These are phyloP conservation scores for Coleophoma eucalyptorum DNA, from an alignment of 2,329 filamentous ascomycete genomes.

Conservation along the genomic window DNA sequence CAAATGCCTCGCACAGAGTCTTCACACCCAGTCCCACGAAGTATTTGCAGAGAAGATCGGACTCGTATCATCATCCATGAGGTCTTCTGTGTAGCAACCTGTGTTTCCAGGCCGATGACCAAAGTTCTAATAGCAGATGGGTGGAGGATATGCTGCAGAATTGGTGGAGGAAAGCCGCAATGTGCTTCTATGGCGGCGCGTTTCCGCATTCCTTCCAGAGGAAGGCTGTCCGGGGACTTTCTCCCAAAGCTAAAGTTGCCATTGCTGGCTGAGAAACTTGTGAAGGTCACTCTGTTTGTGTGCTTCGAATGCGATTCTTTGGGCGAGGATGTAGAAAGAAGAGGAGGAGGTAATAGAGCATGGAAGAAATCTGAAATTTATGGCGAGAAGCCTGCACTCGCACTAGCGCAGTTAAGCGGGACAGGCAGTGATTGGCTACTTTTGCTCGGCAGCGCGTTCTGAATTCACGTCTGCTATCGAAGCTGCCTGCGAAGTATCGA, in stretches of 20 bases:
- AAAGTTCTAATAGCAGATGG: constrained; percentile 29
- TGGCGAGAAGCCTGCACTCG: background rate
- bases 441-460: background rate
- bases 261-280: constrained; percentile 32
- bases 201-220: constrained; percentile 71
- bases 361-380: background rate
- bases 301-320: constrained; percentile 99
- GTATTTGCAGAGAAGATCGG: constrained; percentile 47
- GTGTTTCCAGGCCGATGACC: constrained; percentile 25
- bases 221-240: constrained; percentile 98
- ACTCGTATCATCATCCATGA: constrained; percentile 88
- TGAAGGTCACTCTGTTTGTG: constrained; percentile 69
- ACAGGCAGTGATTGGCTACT: background rate
- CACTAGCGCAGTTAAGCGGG: background rate
- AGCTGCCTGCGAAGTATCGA: no score
- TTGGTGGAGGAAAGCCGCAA: constrained; percentile 73
- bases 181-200: constrained; percentile 99
- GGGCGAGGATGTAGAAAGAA: constrained; percentile 78
- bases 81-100: constrained; percentile 35
- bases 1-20: constrained; percentile 32
- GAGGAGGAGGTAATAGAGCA: constrained; percentile 26
- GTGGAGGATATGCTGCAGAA: constrained; percentile 42
- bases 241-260: constrained; percentile 80
- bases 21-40: constrained; percentile 22
- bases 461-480: background rate